Evolutionary conservation across 441 rosid species (phyloP).

Genomic region (Croton setiger): DNA sequence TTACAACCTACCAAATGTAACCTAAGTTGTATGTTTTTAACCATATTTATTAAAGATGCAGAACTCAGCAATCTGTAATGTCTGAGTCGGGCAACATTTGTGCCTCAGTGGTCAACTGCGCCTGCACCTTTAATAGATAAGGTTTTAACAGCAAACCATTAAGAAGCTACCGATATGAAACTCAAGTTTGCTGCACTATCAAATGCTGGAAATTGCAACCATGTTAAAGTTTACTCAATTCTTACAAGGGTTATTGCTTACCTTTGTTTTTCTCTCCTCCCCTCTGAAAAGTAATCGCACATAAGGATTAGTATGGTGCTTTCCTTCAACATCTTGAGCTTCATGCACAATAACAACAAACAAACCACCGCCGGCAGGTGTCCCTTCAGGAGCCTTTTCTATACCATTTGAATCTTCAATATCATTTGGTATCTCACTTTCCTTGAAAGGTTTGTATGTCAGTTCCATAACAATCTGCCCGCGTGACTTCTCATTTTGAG

Average conservation of each 20-base stretch:
- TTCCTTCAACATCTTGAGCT: conserved; percentile 94
- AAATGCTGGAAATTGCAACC: not conserved
- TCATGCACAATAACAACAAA: conserved; percentile 78
- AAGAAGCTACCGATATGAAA: not conserved
- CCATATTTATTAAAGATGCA: too few species aligned
- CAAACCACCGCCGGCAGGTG: conserved; percentile 85
- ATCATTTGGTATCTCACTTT: conserved; percentile 48
- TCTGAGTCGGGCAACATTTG: too few species aligned
- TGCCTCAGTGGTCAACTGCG: too few species aligned
- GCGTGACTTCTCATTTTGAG: conserved; percentile 57
- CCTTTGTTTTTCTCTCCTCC: conserved; percentile 88
- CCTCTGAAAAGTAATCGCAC: conserved; percentile 71
- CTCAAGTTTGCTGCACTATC: not conserved
- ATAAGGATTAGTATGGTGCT: conserved; percentile 91
- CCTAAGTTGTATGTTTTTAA: too few species aligned
- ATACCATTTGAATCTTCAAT: conserved; percentile 46
- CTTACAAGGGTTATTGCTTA: conserved; percentile 15
- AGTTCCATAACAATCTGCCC: conserved; percentile 80
- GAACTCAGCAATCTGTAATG: too few species aligned
- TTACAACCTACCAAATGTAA: too few species aligned
- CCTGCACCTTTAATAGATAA: too few species aligned
- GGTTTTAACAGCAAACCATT: not conserved
- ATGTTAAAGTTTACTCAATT: not conserved
- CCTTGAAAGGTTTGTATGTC: conserved; percentile 75
- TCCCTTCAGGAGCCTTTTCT: conserved; percentile 82